Percentiles rank a stretch among this genome's conserved stretches.
Conservation (phyloP, 2,329 filamentous ascomycete species). For the Mycosphaerelloides madeirae region DNA sequence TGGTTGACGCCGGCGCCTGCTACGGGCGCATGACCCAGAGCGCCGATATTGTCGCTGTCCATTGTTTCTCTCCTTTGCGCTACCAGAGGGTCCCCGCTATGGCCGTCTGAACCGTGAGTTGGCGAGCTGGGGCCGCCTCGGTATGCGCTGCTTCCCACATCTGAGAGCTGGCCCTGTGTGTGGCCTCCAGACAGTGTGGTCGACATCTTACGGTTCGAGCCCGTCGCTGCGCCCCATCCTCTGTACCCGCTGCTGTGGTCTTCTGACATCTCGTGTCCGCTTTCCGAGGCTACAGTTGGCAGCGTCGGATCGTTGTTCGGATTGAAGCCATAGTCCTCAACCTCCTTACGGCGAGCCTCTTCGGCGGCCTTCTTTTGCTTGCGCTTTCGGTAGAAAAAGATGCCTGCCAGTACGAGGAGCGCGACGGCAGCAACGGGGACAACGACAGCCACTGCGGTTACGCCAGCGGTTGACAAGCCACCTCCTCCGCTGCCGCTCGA, state of each 20-base stretch:
- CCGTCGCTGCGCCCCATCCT: conserved; percentile 71
- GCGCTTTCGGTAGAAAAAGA: conserved; percentile 84
- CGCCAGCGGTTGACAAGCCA: conserved; percentile 59
- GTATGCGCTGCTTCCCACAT: conserved; percentile 53
- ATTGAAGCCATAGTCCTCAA: conserved; percentile 96
- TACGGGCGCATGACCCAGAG: conserved; percentile 64
- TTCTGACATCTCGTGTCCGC: conserved; percentile 67
- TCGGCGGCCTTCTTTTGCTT: conserved; percentile 80
- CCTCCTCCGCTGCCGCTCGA: conserved; percentile 22
- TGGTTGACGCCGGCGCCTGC: conserved; percentile 52
- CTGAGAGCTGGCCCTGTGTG: conserved; percentile 54
- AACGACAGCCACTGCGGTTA: conserved; percentile 87
- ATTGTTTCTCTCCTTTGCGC: conserved; percentile 43
- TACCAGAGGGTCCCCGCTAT: conserved; percentile 56
- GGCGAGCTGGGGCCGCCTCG: conserved; percentile 52
- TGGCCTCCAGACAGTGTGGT: conserved; percentile 78
- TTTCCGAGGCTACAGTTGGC: conserved; percentile 51
- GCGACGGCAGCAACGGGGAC: conserved; percentile 88
- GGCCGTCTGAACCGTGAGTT: conserved; percentile 50
- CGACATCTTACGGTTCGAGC: conserved; percentile 68
- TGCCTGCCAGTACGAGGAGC: conserved; percentile 66
- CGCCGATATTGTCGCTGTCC: conserved; percentile 71
- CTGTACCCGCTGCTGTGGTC: conserved; percentile 76
- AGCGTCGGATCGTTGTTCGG: conserved; percentile 92
- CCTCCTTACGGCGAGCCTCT: conserved; percentile 87